phyloP scores from a whole-genome alignment of 148 eudicot genomes.

The Polygonum aviculare region DNA sequence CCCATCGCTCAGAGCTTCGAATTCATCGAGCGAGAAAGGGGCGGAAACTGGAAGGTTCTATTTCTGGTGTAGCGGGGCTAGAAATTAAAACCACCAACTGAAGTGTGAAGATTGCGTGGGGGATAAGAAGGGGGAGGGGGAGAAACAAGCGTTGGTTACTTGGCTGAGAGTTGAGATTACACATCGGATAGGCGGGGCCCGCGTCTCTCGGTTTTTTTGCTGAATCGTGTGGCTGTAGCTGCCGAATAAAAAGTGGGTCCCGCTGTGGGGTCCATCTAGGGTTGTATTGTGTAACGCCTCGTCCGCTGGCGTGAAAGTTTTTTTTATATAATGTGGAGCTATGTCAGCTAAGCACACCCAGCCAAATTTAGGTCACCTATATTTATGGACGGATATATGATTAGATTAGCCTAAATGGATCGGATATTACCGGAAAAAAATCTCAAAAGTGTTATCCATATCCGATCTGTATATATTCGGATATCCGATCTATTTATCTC shows the following conservation, averaged over 20 bases:
- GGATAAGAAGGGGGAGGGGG: not conserved
- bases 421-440: too few species aligned
- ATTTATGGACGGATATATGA: too few species aligned
- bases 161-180: not conserved
- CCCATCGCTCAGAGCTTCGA: slow-evolving; percentile 45
- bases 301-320: too few species aligned
- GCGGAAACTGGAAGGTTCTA: not conserved
- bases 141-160: slow-evolving; percentile 3
- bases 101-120: not conserved
- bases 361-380: too few species aligned
- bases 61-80: not conserved
- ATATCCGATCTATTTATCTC: too few species aligned
- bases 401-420: too few species aligned
- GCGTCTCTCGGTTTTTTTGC: not conserved
- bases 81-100: not conserved
- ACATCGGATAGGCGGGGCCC: slow-evolving; percentile 4
- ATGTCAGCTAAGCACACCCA: too few species aligned
- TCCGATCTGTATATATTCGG: too few species aligned
- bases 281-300: too few species aligned
- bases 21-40: not conserved
- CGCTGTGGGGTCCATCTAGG: not conserved
- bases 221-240: not conserved
- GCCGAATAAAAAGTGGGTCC: not conserved
- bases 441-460: too few species aligned
- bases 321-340: too few species aligned